Conservation (phyloP, 495 filamentous ascomycete genomes). For the Neurospora sp. region DNA sequence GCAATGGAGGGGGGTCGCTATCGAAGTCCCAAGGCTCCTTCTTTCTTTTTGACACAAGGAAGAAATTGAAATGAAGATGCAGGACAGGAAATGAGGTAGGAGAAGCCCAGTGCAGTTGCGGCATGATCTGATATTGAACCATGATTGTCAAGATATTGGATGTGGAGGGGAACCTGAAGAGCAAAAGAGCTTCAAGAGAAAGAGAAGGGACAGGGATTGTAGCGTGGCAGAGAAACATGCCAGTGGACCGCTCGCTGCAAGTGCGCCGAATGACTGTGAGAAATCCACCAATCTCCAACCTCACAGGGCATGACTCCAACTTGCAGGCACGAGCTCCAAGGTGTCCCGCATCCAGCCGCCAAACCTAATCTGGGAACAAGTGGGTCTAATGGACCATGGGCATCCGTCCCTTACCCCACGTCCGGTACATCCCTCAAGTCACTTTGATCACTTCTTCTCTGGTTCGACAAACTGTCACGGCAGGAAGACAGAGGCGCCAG, state of each 20-base stretch:
- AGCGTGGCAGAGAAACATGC: constrained; percentile 3
- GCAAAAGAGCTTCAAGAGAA: neutral
- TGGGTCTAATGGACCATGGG: neutral
- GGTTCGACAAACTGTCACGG: neutral
- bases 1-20: neutral
- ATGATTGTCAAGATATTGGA: neutral
- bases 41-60: neutral
- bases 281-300: neutral
- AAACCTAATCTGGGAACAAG: neutral
- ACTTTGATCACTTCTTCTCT: neutral
- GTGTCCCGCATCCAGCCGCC: neutral
- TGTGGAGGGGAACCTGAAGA: neutral
- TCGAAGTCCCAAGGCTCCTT: neutral
- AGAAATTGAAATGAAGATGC: neutral
- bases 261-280: neutral
- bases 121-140: neutral
- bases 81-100: neutral
- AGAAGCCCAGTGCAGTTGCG: neutral
- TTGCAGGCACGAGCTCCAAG: neutral
- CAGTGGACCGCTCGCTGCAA: neutral
- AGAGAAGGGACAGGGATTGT: neutral
- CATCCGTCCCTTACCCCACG: constrained; percentile 3
- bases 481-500: neutral
- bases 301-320: neutral
- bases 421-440: constrained; percentile 1